Evolutionary conservation across 1,139 yeast species (phyloP).

Genomic region (Zygosaccharomyces pseudobailii): DNA sequence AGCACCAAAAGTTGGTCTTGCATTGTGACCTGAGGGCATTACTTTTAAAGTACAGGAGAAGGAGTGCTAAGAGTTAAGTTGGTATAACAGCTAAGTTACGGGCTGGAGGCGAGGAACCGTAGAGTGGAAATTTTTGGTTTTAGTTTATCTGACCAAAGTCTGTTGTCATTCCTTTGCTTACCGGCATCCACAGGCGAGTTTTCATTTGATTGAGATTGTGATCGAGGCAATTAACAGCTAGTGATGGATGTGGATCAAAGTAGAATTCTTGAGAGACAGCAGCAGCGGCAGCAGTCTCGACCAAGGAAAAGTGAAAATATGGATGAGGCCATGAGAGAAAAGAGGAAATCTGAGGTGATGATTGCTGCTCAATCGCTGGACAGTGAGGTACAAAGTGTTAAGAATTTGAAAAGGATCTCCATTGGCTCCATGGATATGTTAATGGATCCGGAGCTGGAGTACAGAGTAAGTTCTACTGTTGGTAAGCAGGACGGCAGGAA

Average conservation of each 20-base stretch:
- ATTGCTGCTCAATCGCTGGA: constrained; percentile 35
- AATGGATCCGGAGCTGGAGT: constrained; percentile 34
- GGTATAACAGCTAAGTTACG: neutral
- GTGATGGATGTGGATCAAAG: neutral
- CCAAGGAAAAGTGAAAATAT: constrained; percentile 6
- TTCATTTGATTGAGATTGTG: neutral
- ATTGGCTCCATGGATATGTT: constrained; percentile 35
- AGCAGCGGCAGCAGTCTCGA: neutral
- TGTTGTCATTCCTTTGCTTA: constrained; percentile 5
- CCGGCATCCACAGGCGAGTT: constrained; percentile 2
- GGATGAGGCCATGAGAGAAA: constrained; percentile 15
- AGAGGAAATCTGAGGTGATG: constrained; percentile 33
- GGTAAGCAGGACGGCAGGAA: constrained; percentile 9
- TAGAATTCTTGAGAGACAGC: neutral
- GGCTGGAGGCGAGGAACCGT: constrained; percentile 4
- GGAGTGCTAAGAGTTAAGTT: neutral
- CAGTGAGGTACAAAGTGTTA: constrained; percentile 31
- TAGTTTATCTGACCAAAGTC: neutral
- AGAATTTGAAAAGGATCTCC: constrained; percentile 33
- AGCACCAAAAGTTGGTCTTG: neutral
- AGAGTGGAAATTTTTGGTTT: constrained; percentile 1
- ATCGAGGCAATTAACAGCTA: neutral
- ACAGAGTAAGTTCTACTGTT: constrained; percentile 14
- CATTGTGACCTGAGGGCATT: constrained; percentile 1
- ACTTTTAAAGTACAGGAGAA: neutral